Base-by-base conservation (phyloP, 441 rosid genomes). In the Bocquillonia castaneifolia region DNA sequence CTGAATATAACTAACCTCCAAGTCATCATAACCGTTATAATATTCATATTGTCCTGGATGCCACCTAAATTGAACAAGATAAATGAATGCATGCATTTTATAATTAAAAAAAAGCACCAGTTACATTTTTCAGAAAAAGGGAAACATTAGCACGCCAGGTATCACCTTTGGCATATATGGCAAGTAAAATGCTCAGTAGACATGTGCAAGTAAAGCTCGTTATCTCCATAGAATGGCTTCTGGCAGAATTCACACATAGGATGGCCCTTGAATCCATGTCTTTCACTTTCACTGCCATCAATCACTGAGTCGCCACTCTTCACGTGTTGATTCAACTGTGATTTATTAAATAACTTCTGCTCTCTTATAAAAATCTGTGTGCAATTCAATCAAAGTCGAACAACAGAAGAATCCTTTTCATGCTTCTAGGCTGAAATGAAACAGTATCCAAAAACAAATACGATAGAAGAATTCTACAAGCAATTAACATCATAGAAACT, bases 251-350 rank as follows among this genome's bases (percentile, higher is more conserved):
- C 88, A 78, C 96, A 92, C 56, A 72, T 64, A 17, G 97, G 97
- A 82, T 92, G 97, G 10, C 97, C 97, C 69, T 70, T 66, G 42
- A 92, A 89, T 56, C 97, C 96, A 71, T 92, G 94, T 77, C 94
- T 85, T 71, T 92, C 96, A 74, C 89, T 86, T 74, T 89, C 96
- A 74, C 69, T 83, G 47, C 96, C 97, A 78, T 89, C 97, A 70
- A 88, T 91, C 75, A 76, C 90, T 18, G 94, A 82, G 62, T 88
- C 96, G 71, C 94, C 97, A 17, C 88, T 83, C 63, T 31, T 80
- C 71, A 86, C 86, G 66, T 92, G 97, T 64, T 86, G 90, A 68
- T 80, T 86, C 76, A 88, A 76, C 53, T 92, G 91, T 40, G 79
- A 78, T 72, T 83, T 84, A 44, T 85, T 80, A 59, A 83, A 92